phyloP scores from a whole-genome alignment of 169 alveolate species.

The Plasmodium vivax region DNA sequence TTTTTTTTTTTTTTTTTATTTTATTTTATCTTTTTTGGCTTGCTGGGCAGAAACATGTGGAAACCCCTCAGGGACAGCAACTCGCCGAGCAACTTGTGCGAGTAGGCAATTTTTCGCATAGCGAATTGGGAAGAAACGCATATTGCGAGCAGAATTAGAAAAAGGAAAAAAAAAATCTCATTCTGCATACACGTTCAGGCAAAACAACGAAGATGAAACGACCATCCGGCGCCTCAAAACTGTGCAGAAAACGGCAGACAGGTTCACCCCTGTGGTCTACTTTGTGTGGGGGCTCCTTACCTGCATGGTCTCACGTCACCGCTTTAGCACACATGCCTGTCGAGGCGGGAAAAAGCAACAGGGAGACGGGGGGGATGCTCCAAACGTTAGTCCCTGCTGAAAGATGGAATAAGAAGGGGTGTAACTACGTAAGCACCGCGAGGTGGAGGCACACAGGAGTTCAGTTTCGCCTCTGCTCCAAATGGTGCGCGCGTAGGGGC shows the following conservation, averaged over 20 bases:
- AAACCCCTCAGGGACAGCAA: not conserved
- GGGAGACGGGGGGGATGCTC: not conserved
- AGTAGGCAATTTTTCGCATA: not conserved
- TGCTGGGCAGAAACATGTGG: not conserved
- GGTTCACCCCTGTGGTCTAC: not conserved
- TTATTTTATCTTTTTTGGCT: not conserved
- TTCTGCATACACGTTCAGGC: not conserved
- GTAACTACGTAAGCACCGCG: not conserved
- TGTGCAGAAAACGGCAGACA: not conserved
- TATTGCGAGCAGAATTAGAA: not conserved
- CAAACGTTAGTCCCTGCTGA: not conserved
- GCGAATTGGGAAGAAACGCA: not conserved
- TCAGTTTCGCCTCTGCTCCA: not conserved
- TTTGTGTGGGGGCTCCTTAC: not conserved
- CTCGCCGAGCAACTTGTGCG: not conserved
- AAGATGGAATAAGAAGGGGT: not conserved
- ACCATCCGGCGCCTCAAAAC: not conserved
- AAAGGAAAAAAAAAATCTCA: not conserved
- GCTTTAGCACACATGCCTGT: not conserved
- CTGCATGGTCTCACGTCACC: not conserved
- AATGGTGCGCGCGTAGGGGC: not conserved
- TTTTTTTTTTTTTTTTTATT: not conserved
- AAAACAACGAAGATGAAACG: not conserved
- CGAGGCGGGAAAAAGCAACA: not conserved
- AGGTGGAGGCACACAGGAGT: not conserved